Percentiles rank a stretch among this genome's conserved stretches.
These are phyloP conservation scores for Pyrenophora graminea DNA, from an alignment of 2,329 filamentous ascomycete species.

Conservation along the genomic window DNA sequence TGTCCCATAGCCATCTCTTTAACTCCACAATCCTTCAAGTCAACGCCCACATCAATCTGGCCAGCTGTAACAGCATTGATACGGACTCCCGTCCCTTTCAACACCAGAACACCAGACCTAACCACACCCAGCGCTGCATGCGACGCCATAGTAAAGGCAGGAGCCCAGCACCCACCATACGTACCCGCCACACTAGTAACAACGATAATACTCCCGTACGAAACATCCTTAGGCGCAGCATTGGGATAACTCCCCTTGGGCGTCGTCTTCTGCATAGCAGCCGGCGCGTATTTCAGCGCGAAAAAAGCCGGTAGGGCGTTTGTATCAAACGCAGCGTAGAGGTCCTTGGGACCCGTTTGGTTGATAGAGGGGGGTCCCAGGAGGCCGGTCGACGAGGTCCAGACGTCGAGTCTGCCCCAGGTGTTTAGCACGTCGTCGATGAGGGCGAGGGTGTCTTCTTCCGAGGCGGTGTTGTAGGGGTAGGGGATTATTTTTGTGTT, in stretches of 20 bases:
- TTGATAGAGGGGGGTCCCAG: conserved; percentile 61
- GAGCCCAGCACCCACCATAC: conserved; percentile 63
- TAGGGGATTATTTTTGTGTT: conserved; percentile 66
- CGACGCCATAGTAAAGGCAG: conserved; percentile 63
- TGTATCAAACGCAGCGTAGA: conserved; percentile 63
- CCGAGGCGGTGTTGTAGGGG: conserved; percentile 62
- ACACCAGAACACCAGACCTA: conserved; percentile 59
- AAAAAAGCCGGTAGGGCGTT: conserved; percentile 67
- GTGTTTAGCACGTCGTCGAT: conserved; percentile 67
- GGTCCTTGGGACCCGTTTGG: conserved; percentile 59
- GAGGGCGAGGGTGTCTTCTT: conserved; percentile 63
- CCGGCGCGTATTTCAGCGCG: conserved; percentile 66
- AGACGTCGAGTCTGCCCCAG: conserved; percentile 61
- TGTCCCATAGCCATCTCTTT: conserved; percentile 56
- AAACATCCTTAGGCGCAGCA: conserved; percentile 62
- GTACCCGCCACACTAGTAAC: conserved; percentile 62
- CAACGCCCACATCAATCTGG: conserved; percentile 53
- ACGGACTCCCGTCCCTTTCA: conserved; percentile 62
- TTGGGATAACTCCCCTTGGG: conserved; percentile 62
- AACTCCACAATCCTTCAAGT: conserved; percentile 47
- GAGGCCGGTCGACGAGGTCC: conserved; percentile 62
- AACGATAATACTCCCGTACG: conserved; percentile 67
- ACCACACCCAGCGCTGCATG: conserved; percentile 67
- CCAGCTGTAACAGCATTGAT: conserved; percentile 60
- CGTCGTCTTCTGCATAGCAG: conserved; percentile 65